These are phyloP conservation scores for Eimeria sp. DNA, from an alignment of 169 alveolate genomes.

Conservation along the genomic window DNA sequence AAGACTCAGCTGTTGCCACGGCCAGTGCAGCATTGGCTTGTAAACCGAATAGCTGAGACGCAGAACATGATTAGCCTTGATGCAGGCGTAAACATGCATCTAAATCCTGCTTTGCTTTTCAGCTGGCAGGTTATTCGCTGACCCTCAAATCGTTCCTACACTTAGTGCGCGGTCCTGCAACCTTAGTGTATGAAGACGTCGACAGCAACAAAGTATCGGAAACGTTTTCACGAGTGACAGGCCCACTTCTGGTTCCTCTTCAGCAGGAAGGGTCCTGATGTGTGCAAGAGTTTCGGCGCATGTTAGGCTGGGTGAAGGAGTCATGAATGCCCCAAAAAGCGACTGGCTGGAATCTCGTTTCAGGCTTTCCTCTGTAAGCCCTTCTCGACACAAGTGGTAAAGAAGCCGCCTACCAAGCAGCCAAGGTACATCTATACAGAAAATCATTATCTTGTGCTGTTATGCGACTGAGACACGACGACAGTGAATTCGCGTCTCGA, in stretches of 20 bases:
- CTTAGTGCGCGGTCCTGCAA: background rate
- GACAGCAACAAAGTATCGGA: background rate
- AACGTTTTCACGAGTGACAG: background rate
- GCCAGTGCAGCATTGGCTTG: slow-evolving; percentile 68
- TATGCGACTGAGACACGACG: background rate
- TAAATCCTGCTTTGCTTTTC: background rate
- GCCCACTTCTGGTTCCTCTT: slow-evolving; percentile 49
- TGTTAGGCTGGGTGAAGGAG: slow-evolving; percentile 46
- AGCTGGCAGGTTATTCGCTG: background rate
- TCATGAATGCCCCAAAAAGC: slow-evolving; percentile 4
- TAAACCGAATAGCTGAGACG: slow-evolving; percentile 44
- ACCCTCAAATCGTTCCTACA: background rate
- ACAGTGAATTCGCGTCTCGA: background rate
- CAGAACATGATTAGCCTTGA: background rate
- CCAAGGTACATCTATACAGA: background rate
- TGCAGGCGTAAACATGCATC: background rate
- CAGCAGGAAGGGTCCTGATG: slow-evolving; percentile 17
- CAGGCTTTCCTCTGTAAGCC: slow-evolving; percentile 30
- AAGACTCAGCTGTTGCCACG: slow-evolving; percentile 61
- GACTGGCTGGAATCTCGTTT: background rate
- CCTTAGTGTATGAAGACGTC: background rate
- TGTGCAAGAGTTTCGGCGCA: slow-evolving; percentile 62
- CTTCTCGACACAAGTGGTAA: slow-evolving; percentile 32
- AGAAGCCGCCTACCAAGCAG: slow-evolving; percentile 35
- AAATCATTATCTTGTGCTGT: background rate